Base-by-base conservation (phyloP, 1,284 basidiomycete species). In the Trametes versicolor region DNA sequence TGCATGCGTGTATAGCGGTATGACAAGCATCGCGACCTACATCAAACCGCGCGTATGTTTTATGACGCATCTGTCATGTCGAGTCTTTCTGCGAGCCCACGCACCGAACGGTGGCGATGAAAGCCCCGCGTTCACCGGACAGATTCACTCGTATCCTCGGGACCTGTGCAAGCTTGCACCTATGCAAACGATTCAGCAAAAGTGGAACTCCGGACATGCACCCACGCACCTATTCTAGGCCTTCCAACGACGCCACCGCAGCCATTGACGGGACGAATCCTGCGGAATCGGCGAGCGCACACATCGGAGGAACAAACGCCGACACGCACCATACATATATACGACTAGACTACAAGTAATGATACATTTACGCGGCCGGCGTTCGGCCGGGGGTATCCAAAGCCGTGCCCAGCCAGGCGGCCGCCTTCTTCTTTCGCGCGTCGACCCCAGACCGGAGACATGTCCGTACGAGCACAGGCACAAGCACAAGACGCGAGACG, bases 311-410 rank as follows among this genome's bases (percentile, higher is more conserved):
- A 4, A 23, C 41, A 15, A 29, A 25, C 32, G 39, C 34, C 45
- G 36, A 29, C 52, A 61, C 60, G 56, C 51, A 52, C 53, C 56
- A 69, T 69, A 66, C 56, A 69, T 69, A 67, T 66, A 69, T 65
- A 63, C 58, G 62, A 67, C 63, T 69, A 69, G 65, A 69, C 63
- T 69, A 69, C 65, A 69, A 60, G 68, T 69, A 69, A 50, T 69
- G 65, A 69, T 69, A 69, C 65, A 69, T 67, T 65, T 64, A 32
- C 51, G 51, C 27, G 21, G 39, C 39, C 41, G 49, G 52, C 37
- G 17, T 27, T 63, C 51, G 54, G 60, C 58, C 54, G 51, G 68
- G 65, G 63, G 61, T 69, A 69, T 69, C 65, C 65, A 69, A 69
- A 34, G 62, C 68, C 65, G 34, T 49, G 47, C 65, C 60, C 52